Base-by-base conservation (phyloP, 129 eudicot genomes). In the Artemisia argyi region DNA sequence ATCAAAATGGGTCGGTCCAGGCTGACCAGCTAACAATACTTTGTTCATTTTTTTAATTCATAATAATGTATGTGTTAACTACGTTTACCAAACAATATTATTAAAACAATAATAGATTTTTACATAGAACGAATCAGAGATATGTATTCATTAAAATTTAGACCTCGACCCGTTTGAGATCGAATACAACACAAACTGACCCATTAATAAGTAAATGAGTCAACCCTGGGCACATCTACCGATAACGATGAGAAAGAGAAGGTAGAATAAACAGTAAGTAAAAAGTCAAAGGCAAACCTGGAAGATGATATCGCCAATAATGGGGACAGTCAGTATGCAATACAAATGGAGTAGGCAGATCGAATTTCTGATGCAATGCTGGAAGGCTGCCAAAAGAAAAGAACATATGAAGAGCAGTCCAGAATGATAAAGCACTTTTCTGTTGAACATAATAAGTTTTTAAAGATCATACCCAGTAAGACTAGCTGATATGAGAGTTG, bases 251-350 rank as follows among this genome's bases (percentile, higher is more conserved):
- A 39, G 46, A 39, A 39, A 39, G 11, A 39, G 46, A 57, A 30
- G 51, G 48, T 68, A 20, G 30, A 35, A 39, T 39, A 39, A 39
- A 7, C 11, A 39, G 46, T 2, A 39, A 7, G 46, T 39, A 7
- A 20, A 24, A 64, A 42, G 16, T 17, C 3, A 64, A 26, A 71
- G 44, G 11, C 73, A 62, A 65, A 93, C 98, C 98, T 85, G 92
- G 90, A 69, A 85, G 88, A 82, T 87, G 98, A 76, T 60, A 83
- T 7, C 98, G 88, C 98, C 98, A 93, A 76, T 87, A 93, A 83
- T 93, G 98, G 48, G 98, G 98, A 75, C 98, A 92, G 50, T 92
- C 98, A 0, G 98, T 87, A 77, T 92, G 95, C 73, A 89, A 58
- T 8, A 92, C 88, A 71, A 92, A 92, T 20, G 96, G 98, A 72